These are phyloP conservation scores for Globisporangium splendens DNA, from an alignment of 352 stramenopile genomes.

Conservation along the genomic window DNA sequence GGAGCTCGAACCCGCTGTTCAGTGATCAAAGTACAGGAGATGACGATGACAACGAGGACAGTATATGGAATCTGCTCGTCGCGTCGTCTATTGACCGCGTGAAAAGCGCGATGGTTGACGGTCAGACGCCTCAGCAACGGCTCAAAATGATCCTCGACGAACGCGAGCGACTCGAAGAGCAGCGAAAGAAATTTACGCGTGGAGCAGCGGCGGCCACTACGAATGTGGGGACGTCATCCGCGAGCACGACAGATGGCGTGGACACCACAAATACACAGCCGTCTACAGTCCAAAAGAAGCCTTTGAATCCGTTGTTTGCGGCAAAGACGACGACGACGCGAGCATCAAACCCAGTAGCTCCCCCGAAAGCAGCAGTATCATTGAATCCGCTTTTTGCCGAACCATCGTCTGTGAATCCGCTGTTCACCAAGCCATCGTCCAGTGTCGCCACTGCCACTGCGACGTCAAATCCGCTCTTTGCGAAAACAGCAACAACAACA, in stretches of 20 bases:
- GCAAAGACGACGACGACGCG: neutral
- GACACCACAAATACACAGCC: neutral
- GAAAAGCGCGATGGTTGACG: conserved; percentile 39
- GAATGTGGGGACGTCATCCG: neutral
- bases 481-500: conserved; percentile 4
- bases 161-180: conserved; percentile 54
- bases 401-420: neutral
- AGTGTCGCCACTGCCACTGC: conserved; percentile 4
- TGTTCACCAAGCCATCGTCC: conserved; percentile 1
- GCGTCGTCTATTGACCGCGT: conserved; percentile 68
- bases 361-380: neutral
- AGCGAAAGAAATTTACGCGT: conserved; percentile 42
- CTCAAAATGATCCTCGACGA: conserved; percentile 61
- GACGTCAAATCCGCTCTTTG: conserved; percentile 24
- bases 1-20: conserved; percentile 42
- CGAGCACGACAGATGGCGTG: conserved; percentile 20
- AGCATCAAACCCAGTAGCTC: neutral
- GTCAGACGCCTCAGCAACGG: conserved; percentile 44
- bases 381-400: conserved; percentile 8
- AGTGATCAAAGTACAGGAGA: conserved; percentile 39
- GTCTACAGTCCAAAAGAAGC: too few relatives aligned
- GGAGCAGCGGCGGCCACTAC: neutral
- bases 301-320: neutral
- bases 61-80: conserved; percentile 69
- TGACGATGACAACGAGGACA: conserved; percentile 54